A percentile compares a stretch with the other conserved stretches of the same genome.
These are phyloP conservation scores for Leishmania braziliensis DNA, from an alignment of 208 protist species.

Conservation along the genomic window DNA sequence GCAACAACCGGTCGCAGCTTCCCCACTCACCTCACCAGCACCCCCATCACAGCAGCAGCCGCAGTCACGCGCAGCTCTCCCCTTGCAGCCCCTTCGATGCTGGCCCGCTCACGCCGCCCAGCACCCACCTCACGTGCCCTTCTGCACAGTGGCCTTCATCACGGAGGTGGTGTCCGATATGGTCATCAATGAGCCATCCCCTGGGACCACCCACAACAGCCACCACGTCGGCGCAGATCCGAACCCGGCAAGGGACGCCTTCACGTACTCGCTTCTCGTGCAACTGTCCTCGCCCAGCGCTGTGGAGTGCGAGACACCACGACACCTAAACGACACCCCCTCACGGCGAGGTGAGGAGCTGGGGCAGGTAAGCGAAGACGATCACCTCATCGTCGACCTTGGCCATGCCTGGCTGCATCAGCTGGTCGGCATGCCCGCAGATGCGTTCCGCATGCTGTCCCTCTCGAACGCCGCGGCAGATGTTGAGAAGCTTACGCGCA, in stretches of 20 bases:
- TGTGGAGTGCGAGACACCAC: slow-evolving; percentile 22
- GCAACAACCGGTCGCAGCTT: not conserved
- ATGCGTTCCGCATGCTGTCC: slow-evolving; percentile 47
- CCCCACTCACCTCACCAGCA: not conserved
- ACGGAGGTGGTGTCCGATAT: slow-evolving; percentile 64
- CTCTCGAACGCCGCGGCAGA: slow-evolving; percentile 29
- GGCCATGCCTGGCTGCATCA: slow-evolving; percentile 66
- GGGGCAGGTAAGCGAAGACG: slow-evolving; percentile 19
- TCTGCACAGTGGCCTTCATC: slow-evolving; percentile 57
- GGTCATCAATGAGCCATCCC: slow-evolving; percentile 45
- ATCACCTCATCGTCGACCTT: slow-evolving; percentile 51
- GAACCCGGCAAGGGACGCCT: not conserved
- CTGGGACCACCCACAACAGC: not conserved
- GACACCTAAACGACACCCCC: slow-evolving; percentile 21
- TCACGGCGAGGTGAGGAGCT: not conserved
- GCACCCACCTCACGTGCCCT: slow-evolving; percentile 27
- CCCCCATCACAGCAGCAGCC: not conserved
- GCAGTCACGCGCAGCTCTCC: not conserved
- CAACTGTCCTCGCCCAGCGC: slow-evolving; percentile 39
- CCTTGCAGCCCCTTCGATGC: slow-evolving; percentile 27
- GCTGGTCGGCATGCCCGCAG: slow-evolving; percentile 58
- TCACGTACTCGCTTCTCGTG: slow-evolving; percentile 54
- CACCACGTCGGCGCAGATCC: not conserved
- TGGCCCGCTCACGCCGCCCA: slow-evolving; percentile 22
- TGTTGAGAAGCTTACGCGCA: slow-evolving; percentile 32